Base-by-base conservation (phyloP, 306 rosid genomes). In the Fragaria ananassa region DNA sequence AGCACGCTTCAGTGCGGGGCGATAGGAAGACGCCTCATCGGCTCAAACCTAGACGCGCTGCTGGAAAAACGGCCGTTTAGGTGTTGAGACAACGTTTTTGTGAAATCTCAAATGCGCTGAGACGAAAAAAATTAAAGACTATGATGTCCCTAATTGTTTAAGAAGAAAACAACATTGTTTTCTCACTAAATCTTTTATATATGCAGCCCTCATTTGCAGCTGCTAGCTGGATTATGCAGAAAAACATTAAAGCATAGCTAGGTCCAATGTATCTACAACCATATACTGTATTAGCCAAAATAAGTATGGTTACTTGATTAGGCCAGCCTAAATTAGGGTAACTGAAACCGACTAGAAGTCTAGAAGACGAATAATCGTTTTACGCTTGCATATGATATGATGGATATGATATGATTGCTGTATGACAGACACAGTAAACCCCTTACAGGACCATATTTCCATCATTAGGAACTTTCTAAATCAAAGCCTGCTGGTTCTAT, bases 381-480 rank as follows among this genome's bases (percentile, higher is more conserved):
- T 10, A 4, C 10, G 17, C 54, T 53, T 53, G 57, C 57, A 56
- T 61, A 11, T 31, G 66, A 31, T 8, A 34, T 35, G 45, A 61
- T 61, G n/a, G n/a, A 56, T 61, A 11, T 31, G 66, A 31, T 8
- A 34, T 35, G 45, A 61, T 61, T 34, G 11, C 31, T 60, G 39
- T 12, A 27, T 27, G 18, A 60, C 37, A 60, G 25, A 57, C 34
- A 57, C 23, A 11, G 34, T 5, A 27, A 37, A 60, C n/a, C 19
- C 8, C 13, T 10, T 25, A 23, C 4, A 34, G 11, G 44, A 14
- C 12, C 68, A 34, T 61, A 13, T 14, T 63, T 74, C 27, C 57
- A 74, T 58, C 57, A 29, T 75, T 75, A 65, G 78, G 57, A 80
- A 51, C 76, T 80, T 78, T 61, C 76, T 54, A 45, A 70, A 63